phyloP scores from a whole-genome alignment of 2,329 filamentous ascomycete genomes.

The Diaporthe caulivora region DNA sequence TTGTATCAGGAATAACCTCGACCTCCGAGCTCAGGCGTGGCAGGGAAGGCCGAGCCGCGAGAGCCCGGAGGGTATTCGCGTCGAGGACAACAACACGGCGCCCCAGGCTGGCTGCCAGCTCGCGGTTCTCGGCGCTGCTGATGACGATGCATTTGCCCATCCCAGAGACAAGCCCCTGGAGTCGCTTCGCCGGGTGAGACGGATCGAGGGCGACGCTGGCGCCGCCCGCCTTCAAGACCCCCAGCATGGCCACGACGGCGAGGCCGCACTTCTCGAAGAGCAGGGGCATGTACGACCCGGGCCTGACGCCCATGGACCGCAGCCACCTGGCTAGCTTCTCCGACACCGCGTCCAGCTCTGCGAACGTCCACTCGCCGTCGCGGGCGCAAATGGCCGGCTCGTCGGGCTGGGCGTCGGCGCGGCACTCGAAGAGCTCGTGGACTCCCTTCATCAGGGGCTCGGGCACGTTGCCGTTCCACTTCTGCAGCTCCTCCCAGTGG shows the following conservation, averaged over 20 bases:
- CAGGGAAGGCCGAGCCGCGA: neutral
- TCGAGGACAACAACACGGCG: conserved; percentile 1
- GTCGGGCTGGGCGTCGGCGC: neutral
- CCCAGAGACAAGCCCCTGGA: conserved; percentile 1
- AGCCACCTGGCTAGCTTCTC: conserved; percentile 7
- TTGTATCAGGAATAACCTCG: neutral
- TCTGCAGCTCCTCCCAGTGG: conserved; percentile 1
- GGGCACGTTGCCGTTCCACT: conserved; percentile 12
- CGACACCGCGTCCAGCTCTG: conserved; percentile 46
- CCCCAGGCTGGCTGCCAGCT: conserved; percentile 5
- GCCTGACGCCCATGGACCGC: neutral
- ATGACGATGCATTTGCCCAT: conserved; percentile 3
- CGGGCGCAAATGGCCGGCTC: conserved; percentile 46
- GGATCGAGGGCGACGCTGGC: conserved; percentile 35
- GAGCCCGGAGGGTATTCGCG: neutral
- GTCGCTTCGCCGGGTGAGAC: conserved; percentile 18
- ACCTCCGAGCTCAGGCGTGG: neutral
- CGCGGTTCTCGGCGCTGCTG: neutral
- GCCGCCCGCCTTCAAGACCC: conserved; percentile 37
- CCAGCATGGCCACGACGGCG: conserved; percentile 38
- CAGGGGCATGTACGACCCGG: neutral
- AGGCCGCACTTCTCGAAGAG: conserved; percentile 39
- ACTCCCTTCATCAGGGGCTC: neutral
- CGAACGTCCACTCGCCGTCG: conserved; percentile 49
- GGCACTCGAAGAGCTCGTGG: conserved; percentile 11